Evolutionary conservation across 2,329 filamentous ascomycete genomes (phyloP), one percentile per base, ranked within the genome.

Genomic region (Clarireedia sp.): DNA sequence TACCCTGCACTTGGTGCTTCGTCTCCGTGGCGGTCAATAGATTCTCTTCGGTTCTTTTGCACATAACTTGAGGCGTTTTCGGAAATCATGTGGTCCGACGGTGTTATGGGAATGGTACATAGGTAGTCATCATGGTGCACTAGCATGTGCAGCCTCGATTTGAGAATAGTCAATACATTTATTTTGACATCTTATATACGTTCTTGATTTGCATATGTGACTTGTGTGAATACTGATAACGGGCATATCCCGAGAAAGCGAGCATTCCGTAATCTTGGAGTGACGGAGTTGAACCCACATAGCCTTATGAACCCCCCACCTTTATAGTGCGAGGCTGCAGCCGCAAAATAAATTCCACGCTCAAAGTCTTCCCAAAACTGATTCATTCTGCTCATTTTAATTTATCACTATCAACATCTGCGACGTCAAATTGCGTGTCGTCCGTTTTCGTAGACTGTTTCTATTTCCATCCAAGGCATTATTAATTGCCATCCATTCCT

Each of bases 1-100:
- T 6, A 87, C 85, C 1, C 77, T 88, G 14, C 85, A 88, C 71
- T 71, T 87, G 64, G 84, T 87, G 51, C 80, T 87, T 52, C 82
- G 84, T 72, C 79, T 87, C 33, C 83, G 84, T 75, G 84, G 84
- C 74, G 84, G 84, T 73, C 52, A 55, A 55, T 55, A 55, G n/a
- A 51, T 59, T 29, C 40, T 50, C 29, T 8, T 16, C 17, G 4
- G n/a, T n/a, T n/a, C n/a, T 23, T 19, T 50, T 49, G 37, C 46
- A 55, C 52, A 50, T 55, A 45, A 45, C 24, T 44, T 43, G 14
- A 29, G 52, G 46, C 37, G 52, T 50, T 33, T 37, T 36, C 38
- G 36, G 19, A 33, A 12, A 55, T 51, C 12, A 44, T 24, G 17
- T 50, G 47, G 45, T 41, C 17, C 37, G 16, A 54, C n/a, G 52